Percentiles rank a stretch among this genome's conserved stretches.
phyloP scores from a whole-genome alignment of 2,329 filamentous ascomycete genomes.

The Dactylellina leptospora region DNA sequence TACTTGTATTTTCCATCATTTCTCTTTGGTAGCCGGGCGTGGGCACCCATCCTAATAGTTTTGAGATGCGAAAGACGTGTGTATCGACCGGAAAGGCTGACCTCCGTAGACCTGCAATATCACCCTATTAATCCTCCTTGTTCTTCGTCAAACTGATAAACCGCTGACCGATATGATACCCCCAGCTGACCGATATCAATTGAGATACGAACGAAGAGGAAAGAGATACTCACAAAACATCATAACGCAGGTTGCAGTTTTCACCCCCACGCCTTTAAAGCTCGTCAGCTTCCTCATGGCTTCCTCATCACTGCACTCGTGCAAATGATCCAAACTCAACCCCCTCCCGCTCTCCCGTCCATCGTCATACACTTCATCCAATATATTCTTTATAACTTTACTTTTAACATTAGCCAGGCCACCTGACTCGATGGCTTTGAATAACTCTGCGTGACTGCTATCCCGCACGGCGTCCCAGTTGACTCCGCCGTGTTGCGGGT shows the following conservation, averaged over 20 bases:
- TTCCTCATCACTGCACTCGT: slow-evolving; percentile 62
- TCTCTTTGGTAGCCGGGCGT: slow-evolving; percentile 40
- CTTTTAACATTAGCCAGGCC: slow-evolving; percentile 77
- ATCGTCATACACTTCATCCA: slow-evolving; percentile 76
- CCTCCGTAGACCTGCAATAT: slow-evolving; percentile 59
- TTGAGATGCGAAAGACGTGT: slow-evolving; percentile 65
- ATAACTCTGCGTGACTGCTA: slow-evolving; percentile 70
- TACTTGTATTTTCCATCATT: slow-evolving; percentile 23
- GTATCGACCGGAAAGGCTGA: slow-evolving; percentile 67
- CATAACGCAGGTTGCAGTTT: slow-evolving; percentile 67
- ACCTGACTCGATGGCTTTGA: slow-evolving; percentile 73
- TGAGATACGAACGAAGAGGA: not conserved
- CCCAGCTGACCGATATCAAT: not conserved
- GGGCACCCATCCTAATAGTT: slow-evolving; percentile 65
- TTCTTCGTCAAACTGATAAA: not conserved
- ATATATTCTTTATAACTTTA: slow-evolving; percentile 75
- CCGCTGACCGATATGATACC: not conserved
- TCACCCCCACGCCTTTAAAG: slow-evolving; percentile 66
- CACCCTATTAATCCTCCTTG: not conserved
- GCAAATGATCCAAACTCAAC: slow-evolving; percentile 65
- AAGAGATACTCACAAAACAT: slow-evolving; percentile 62
- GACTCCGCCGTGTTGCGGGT: slow-evolving; percentile 69
- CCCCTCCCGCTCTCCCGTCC: slow-evolving; percentile 63
- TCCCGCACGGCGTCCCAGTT: slow-evolving; percentile 76
- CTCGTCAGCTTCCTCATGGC: slow-evolving; percentile 65